A percentile compares a stretch with the other conserved stretches of the same genome.
phyloP scores from a whole-genome alignment of 2,329 filamentous ascomycete species.

The Graphium sp. region DNA sequence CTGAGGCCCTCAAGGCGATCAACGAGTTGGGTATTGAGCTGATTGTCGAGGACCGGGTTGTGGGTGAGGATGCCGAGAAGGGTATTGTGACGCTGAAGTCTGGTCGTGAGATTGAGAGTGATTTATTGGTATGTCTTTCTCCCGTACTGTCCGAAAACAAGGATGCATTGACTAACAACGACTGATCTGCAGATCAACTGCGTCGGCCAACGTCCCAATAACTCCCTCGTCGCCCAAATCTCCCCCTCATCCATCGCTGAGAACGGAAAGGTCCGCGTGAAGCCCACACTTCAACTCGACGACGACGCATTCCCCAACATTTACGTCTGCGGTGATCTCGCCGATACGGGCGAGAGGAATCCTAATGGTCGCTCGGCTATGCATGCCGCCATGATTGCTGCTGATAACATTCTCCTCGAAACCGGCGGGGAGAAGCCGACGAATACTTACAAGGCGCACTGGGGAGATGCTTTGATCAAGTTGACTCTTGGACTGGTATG shows the following conservation, averaged over 20 bases:
- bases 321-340: constrained; percentile 49
- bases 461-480: constrained; percentile 32
- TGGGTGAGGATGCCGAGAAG: constrained; percentile 16
- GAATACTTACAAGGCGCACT: constrained; percentile 21
- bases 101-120: constrained; percentile 25
- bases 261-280: constrained; percentile 33
- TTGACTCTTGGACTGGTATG: constrained; percentile 34
- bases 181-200: constrained; percentile 30
- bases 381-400: constrained; percentile 33
- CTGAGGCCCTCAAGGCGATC: constrained; percentile 21
- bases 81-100: constrained; percentile 25
- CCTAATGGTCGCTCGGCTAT: constrained; percentile 38
- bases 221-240: constrained; percentile 23
- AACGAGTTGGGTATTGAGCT: constrained; percentile 28
- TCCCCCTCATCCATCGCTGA: constrained; percentile 24
- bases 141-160: constrained; percentile 1
- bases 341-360: constrained; percentile 28
- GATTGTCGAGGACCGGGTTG: constrained; percentile 30
- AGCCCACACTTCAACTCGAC: constrained; percentile 37
- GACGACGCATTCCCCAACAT: constrained; percentile 30
- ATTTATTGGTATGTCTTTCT: constrained; percentile 25
- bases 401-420: constrained; percentile 33
- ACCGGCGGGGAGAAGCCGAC: constrained; percentile 21
- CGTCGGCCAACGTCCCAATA: constrained; percentile 41
- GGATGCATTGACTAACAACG: constrained; percentile 3